Conservation (phyloP, 495 filamentous ascomycete genomes). For the Clohesyomyces aquaticus region DNA sequence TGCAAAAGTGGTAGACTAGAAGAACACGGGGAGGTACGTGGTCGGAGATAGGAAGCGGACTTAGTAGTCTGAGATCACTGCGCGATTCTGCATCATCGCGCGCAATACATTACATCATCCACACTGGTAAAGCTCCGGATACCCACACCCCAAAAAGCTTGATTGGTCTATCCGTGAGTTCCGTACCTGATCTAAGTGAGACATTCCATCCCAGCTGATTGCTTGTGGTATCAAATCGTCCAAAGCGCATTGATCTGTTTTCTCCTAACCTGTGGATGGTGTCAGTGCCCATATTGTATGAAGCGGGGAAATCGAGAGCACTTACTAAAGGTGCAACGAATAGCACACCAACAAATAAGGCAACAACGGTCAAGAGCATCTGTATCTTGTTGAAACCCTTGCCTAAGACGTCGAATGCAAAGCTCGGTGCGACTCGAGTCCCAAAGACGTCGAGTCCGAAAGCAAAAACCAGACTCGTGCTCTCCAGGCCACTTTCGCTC, state of each 20-base stretch:
- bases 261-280: conserved; percentile 50
- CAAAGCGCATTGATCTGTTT: conserved; percentile 60
- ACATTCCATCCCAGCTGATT: too few species aligned
- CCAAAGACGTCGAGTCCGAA: conserved; percentile 89
- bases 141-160: too few species aligned
- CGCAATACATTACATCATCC: too few species aligned
- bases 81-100: too few species aligned
- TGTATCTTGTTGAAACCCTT: conserved; percentile 91
- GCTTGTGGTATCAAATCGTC: conserved; percentile 40
- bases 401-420: conserved; percentile 87
- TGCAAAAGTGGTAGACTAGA: too few species aligned
- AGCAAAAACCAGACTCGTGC: conserved; percentile 87
- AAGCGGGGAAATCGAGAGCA: conserved; percentile 2
- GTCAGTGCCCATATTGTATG: conserved; percentile 29
- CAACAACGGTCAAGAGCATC: conserved; percentile 79
- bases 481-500: conserved; percentile 80
- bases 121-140: too few species aligned
- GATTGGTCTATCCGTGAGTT: too few species aligned
- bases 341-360: conserved; percentile 70
- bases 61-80: too few species aligned
- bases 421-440: conserved; percentile 79
- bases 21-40: too few species aligned
- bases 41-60: too few species aligned
- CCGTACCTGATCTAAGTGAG: too few species aligned
- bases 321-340: conserved; percentile 84